Percentiles rank a stretch among this genome's conserved stretches.
Evolutionary conservation across 805 yeast species (phyloP).

Genomic region (Metschnikowia anglica): DNA sequence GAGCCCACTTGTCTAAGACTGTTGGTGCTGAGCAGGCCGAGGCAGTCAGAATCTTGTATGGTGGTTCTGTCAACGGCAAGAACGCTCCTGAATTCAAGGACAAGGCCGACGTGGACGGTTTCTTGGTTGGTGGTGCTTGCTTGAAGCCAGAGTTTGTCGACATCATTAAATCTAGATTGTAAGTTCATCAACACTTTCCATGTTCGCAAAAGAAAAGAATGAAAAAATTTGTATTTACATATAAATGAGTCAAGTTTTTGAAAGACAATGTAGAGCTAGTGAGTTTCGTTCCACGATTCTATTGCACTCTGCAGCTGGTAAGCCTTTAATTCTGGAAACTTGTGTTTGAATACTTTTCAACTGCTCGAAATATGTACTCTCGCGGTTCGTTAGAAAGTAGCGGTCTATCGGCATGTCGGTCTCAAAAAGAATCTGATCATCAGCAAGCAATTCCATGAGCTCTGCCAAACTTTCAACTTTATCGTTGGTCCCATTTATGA

Average conservation of each 20-base stretch:
- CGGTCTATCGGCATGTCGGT: constrained; percentile 38
- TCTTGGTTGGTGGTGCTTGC: constrained; percentile 99
- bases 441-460: constrained; percentile 21
- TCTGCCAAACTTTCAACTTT: constrained; percentile 23
- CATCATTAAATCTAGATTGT: constrained; percentile 88
- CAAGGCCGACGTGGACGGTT: constrained; percentile 94
- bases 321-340: constrained; percentile 6
- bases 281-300: constrained; percentile 4
- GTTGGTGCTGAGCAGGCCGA: constrained; percentile 79
- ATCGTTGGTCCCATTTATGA: constrained; percentile 44
- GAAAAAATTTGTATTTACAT: background rate
- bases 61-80: constrained; percentile 97
- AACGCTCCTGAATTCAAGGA: constrained; percentile 88
- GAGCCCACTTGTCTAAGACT: constrained; percentile 74
- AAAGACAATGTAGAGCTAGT: constrained; percentile 1
- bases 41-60: constrained; percentile 86
- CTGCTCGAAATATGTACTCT: constrained; percentile 8
- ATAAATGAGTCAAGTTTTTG: constrained; percentile 3
- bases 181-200: constrained; percentile 23
- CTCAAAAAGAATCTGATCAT: constrained; percentile 33
- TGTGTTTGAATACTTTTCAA: constrained; percentile 7
- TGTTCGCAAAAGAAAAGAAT: background rate
- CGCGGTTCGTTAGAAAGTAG: constrained; percentile 9
- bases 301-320: constrained; percentile 1
- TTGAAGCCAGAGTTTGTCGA: constrained; percentile 97